Conservation (phyloP, 2,329 filamentous ascomycete genomes). For the Nigrograna mackinnonii region DNA sequence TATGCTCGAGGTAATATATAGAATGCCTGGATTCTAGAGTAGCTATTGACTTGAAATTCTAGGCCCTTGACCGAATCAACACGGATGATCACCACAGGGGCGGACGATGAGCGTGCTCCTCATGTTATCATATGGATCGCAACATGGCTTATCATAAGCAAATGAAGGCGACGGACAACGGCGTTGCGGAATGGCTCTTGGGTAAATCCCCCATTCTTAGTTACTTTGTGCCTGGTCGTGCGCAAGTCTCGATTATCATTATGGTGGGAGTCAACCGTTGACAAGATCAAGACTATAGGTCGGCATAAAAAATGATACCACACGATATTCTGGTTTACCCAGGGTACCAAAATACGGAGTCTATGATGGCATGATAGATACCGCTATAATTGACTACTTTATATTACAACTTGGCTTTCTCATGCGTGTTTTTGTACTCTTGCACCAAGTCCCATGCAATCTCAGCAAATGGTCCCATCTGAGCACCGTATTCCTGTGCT, state of each 20-base stretch:
- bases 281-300: neutral
- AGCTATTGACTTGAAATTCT: constrained; percentile 1
- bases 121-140: too few relatives aligned
- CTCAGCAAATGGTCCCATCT: constrained; percentile 73
- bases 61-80: constrained; percentile 42
- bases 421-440: constrained; percentile 46
- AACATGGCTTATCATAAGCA: too few relatives aligned
- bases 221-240: neutral
- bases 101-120: constrained; percentile 20
- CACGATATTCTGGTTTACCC: neutral
- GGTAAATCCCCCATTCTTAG: neutral
- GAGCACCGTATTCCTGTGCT: constrained; percentile 72
- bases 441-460: constrained; percentile 76
- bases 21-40: neutral
- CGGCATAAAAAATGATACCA: neutral
- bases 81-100: constrained; percentile 34
- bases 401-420: constrained; percentile 41
- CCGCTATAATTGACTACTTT: neutral
- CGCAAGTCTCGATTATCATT: too few relatives aligned
- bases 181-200: constrained; percentile 1
- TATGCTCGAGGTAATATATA: constrained; percentile 76
- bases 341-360: neutral
- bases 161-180: neutral
- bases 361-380: neutral
- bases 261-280: too few relatives aligned